Percentiles rank a stretch among this genome's conserved stretches.
Conservation (phyloP, 2,329 filamentous ascomycete genomes). For the Diplodia seriata region DNA sequence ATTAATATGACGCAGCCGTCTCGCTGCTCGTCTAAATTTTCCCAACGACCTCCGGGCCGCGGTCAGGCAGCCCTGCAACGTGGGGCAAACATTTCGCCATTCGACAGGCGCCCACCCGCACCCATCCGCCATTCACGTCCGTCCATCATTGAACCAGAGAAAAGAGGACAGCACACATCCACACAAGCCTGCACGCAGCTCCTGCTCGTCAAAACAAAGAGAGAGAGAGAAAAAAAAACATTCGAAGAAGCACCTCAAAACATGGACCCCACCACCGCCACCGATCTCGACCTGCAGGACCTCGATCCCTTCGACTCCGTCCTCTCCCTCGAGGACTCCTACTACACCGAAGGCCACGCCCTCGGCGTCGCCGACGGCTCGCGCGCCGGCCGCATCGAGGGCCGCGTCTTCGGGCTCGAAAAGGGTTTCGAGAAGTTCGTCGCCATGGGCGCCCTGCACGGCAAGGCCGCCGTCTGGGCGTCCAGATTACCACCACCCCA, state of each 20-base stretch:
- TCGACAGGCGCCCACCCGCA: neutral
- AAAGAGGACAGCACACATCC: neutral
- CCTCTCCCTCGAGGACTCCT: constrained; percentile 68
- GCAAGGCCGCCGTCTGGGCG: constrained; percentile 82
- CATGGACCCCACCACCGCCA: neutral
- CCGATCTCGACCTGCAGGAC: constrained; percentile 35
- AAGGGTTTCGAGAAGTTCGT: constrained; percentile 94
- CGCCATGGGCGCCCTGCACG: constrained; percentile 78
- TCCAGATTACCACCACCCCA: constrained; percentile 63
- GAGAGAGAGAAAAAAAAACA: neutral
- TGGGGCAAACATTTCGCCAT: constrained; percentile 12
- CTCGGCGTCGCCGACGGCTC: constrained; percentile 78
- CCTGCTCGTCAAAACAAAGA: neutral
- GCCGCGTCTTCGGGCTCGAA: constrained; percentile 86
- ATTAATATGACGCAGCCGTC: constrained; percentile 20
- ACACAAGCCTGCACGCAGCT: neutral
- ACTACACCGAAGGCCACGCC: constrained; percentile 82
- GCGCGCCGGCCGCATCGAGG: constrained; percentile 81
- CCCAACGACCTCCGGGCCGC: neutral
- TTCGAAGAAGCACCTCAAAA: neutral
- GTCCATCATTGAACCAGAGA: neutral
- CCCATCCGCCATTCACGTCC: neutral
- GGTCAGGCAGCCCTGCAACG: neutral
- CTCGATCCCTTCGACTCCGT: constrained; percentile 62
- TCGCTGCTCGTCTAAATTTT: constrained; percentile 1